phyloP scores from a whole-genome alignment of 177 flowering plant species.

The Vitis hybrid region DNA sequence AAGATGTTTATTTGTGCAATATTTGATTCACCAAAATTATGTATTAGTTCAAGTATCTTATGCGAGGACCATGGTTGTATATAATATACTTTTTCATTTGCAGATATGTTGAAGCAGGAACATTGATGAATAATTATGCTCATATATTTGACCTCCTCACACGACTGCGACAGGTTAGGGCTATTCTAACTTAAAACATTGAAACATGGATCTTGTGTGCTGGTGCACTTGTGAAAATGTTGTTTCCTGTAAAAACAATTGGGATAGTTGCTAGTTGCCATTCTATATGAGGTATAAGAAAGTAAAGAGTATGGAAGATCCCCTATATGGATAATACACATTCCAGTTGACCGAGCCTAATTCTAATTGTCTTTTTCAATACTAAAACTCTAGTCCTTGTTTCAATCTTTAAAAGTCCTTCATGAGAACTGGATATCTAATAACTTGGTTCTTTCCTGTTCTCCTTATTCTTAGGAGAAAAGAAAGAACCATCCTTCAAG shows the following conservation, averaged over 20 bases:
- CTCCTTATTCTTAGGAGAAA: background rate
- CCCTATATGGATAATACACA: no score
- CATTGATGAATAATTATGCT: constrained; percentile 84
- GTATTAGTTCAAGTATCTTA: no score
- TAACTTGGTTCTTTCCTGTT: background rate
- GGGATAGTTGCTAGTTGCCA: no score
- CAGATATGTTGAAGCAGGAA: constrained; percentile 80
- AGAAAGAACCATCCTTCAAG: background rate
- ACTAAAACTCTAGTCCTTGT: background rate
- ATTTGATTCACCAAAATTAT: no score
- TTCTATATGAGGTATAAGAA: no score
- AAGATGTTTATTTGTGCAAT: no score
- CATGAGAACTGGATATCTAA: background rate
- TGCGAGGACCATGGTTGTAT: background rate
- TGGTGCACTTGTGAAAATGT: background rate
- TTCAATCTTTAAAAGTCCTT: background rate
- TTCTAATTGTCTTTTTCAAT: no score
- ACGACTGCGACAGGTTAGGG: constrained; percentile 82
- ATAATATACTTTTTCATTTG: constrained; percentile 17
- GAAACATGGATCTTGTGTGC: background rate
- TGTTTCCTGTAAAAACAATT: no score
- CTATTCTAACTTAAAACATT: background rate
- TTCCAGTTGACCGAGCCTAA: no score
- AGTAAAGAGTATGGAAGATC: no score
- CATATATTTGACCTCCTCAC: constrained; percentile 94